Conservation (phyloP, 345 rosid genomes). For the Odontarrhena argentea region DNA sequence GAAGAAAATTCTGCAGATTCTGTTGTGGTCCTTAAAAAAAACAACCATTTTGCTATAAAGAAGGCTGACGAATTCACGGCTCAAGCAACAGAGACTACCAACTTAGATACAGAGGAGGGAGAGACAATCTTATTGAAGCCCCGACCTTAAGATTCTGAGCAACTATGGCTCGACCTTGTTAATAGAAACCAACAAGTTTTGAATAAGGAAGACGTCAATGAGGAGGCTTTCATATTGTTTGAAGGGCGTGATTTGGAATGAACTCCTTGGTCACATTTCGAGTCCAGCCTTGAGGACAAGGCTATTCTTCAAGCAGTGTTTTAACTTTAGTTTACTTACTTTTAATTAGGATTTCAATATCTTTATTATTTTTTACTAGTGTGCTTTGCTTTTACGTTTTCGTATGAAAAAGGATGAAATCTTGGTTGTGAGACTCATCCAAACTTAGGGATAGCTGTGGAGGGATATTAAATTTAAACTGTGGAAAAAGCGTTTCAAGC, state of each 20-base stretch:
- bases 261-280: slow-evolving; percentile 10
- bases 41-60: background rate
- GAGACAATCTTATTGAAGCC: slow-evolving; percentile 18
- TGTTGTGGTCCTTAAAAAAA: slow-evolving; percentile 3
- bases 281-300: slow-evolving; percentile 20
- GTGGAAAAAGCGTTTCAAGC: background rate
- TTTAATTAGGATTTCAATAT: background rate
- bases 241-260: slow-evolving; percentile 22
- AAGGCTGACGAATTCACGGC: background rate
- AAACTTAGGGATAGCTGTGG: slow-evolving; percentile 10
- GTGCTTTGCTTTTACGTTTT: background rate
- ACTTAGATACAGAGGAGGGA: slow-evolving; percentile 7
- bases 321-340: background rate
- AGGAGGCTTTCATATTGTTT: slow-evolving; percentile 23
- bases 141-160: slow-evolving; percentile 14
- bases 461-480: background rate
- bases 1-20: slow-evolving; percentile 16
- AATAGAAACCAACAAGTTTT: slow-evolving; percentile 11
- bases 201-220: slow-evolving; percentile 12
- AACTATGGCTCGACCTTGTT: background rate
- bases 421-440: slow-evolving; percentile 16
- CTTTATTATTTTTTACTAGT: slow-evolving; percentile 3
- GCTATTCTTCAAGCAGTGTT: slow-evolving; percentile 4
- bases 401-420: slow-evolving; percentile 20
- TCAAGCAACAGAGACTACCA: slow-evolving; percentile 7